phyloP scores from a whole-genome alignment of 495 filamentous ascomycete species.

The Aspergillus campestris region DNA sequence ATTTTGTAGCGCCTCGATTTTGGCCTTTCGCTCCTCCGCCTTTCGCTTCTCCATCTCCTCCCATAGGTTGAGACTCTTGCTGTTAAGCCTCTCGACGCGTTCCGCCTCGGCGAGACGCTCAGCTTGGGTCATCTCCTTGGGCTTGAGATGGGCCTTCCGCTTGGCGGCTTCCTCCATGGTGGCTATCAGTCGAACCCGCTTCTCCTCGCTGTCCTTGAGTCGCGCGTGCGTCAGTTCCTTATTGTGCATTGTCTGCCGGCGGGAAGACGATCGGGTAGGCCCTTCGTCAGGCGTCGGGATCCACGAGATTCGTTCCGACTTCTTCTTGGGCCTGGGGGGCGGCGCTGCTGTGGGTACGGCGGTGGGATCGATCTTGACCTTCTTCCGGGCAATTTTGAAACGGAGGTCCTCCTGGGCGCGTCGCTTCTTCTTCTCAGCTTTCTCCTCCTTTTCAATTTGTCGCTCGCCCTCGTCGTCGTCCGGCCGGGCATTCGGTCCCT shows the following conservation, averaged over 20 bases:
- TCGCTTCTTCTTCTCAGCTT: conserved; percentile 58
- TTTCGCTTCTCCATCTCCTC: conserved; percentile 83
- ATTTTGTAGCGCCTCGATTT: conserved; percentile 76
- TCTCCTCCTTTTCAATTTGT: conserved; percentile 56
- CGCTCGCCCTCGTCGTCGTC: conserved; percentile 53
- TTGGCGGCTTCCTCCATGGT: conserved; percentile 84
- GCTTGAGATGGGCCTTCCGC: conserved; percentile 64
- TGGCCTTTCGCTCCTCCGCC: conserved; percentile 70
- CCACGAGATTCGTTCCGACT: conserved; percentile 86
- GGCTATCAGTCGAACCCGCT: conserved; percentile 66
- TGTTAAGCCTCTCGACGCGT: conserved; percentile 71
- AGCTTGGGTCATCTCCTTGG: conserved; percentile 79
- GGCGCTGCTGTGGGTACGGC: conserved; percentile 36
- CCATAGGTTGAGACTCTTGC: conserved; percentile 89
- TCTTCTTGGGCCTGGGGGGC: conserved; percentile 73
- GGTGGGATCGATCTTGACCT: conserved; percentile 57
- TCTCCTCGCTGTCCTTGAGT: conserved; percentile 74
- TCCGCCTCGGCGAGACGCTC: conserved; percentile 79
- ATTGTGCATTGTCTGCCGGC: conserved; percentile 74
- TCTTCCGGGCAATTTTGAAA: conserved; percentile 45
- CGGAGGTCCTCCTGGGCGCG: conserved; percentile 54
- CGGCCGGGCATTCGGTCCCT: conserved; percentile 55
- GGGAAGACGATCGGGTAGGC: conserved; percentile 73
- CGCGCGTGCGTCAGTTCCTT: conserved; percentile 75
- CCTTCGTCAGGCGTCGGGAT: conserved; percentile 70